Evolutionary conservation across 2,329 filamentous ascomycete genomes (phyloP).

Genomic region (Fusarium bactridioides): DNA sequence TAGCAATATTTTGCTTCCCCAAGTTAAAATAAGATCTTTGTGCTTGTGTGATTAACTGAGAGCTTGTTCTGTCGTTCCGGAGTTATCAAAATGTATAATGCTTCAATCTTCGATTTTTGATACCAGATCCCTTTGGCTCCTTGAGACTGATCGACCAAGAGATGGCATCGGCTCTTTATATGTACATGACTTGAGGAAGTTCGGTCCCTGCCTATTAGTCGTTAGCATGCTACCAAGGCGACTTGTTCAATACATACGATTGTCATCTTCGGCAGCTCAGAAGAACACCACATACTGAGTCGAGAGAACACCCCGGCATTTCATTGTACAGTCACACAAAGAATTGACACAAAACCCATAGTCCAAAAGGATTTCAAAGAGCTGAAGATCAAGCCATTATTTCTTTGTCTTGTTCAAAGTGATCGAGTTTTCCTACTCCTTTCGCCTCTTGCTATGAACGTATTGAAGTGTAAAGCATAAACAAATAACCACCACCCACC

Average conservation of each 20-base stretch:
- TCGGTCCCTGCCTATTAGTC: neutral
- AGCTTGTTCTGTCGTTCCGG: neutral
- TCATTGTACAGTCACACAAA: neutral
- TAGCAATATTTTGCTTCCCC: neutral
- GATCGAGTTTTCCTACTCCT: slow-evolving; percentile 45
- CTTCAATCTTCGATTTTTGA: neutral
- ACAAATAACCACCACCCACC: slow-evolving; percentile 34
- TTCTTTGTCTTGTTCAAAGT: slow-evolving; percentile 38
- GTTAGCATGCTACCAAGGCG: neutral
- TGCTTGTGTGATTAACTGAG: neutral
- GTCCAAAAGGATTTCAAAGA: neutral
- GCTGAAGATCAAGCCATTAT: slow-evolving; percentile 13
- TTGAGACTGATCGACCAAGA: neutral
- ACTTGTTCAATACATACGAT: neutral
- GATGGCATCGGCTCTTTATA: neutral
- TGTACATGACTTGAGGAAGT: neutral
- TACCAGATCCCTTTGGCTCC: neutral
- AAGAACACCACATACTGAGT: neutral
- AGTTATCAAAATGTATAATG: neutral
- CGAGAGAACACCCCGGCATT: neutral
- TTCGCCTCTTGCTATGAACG: slow-evolving; percentile 49
- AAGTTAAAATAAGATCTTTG: neutral
- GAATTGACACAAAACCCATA: neutral
- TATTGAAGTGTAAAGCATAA: slow-evolving; percentile 41
- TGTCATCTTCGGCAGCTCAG: neutral